Base-by-base conservation (phyloP, 2,329 filamentous ascomycete genomes). In the Colletotrichum sp. region DNA sequence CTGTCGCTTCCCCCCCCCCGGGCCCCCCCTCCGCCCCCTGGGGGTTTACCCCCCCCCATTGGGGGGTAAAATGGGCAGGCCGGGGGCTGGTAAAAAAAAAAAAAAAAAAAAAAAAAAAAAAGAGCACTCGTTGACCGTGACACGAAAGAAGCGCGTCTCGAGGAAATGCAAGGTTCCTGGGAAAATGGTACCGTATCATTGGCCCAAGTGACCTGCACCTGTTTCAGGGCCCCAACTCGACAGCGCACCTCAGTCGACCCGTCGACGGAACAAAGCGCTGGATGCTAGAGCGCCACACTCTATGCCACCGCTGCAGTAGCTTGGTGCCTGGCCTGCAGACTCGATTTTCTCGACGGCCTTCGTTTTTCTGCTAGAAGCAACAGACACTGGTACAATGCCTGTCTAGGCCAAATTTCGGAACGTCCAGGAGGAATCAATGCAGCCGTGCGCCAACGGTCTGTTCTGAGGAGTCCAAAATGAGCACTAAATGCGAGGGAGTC, bases 71-170 rank as follows among this genome's bases (percentile, higher is more conserved):
- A n/a, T n/a, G n/a, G n/a, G n/a, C n/a, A n/a, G n/a, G n/a, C n/a
- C n/a, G n/a, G n/a, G n/a, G n/a, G n/a, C n/a, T n/a, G n/a, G n/a
- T n/a, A 26, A 26, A 26, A 28, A 28, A 49, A 7, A 34, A 15
- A 36, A 44, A 65, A 65, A 28, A 57, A 6, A n/a, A 6, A 34
- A 15, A 34, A 44, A 60, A 65, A 28, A 44, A 6, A n/a, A 21
- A 24, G 12, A 34, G 16, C 8, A 32, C 21, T 18, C 24, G 36
- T 44, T 57, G 28, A 24, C 18, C n/a, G 32, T 72, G 69, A 64
- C 74, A 73, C 59, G 70, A 62, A 24, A 55, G 7, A n/a, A 36
- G 39, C 74, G 70, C 70, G 73, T 69, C 49, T 74, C 26, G n/a
- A 60, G 18, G 18, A 34, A 21, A 60, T 39, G 70, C 74, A 69